Evolutionary conservation across 2,329 filamentous ascomycete species (phyloP).

Genomic region (Macrophomina phaseolina): DNA sequence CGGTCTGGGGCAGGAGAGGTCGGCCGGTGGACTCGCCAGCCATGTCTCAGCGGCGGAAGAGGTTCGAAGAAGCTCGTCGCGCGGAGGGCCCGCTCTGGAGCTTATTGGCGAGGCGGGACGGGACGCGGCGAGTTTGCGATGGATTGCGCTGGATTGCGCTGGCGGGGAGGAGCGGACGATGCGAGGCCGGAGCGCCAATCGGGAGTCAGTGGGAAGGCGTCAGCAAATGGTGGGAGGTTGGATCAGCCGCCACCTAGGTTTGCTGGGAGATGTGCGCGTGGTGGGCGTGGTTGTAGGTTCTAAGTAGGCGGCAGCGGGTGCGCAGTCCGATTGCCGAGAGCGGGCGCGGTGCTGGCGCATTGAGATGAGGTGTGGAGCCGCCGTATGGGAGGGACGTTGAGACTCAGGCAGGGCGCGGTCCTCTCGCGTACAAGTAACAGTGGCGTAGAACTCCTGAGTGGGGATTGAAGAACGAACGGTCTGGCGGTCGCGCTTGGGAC

Average conservation of each 20-base stretch:
- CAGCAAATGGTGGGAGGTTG: conserved; percentile 9
- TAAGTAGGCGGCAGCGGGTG: conserved; percentile 28
- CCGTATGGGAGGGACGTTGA: conserved; percentile 21
- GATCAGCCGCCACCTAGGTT: conserved; percentile 23
- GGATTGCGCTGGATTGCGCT: conserved; percentile 27
- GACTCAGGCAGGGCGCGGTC: conserved; percentile 16
- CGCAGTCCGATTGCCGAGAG: conserved; percentile 27
- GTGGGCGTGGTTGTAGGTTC: conserved; percentile 19
- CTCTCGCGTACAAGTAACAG: conserved; percentile 27
- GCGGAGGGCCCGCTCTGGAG: conserved; percentile 19
- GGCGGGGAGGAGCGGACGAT: conserved; percentile 9
- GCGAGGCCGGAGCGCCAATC: conserved; percentile 27
- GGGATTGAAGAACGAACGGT: conserved; percentile 28
- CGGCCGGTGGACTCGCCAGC: conserved; percentile 67
- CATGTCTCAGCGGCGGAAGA: conserved; percentile 51
- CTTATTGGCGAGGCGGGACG: conserved; percentile 23
- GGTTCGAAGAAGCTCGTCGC: conserved; percentile 26
- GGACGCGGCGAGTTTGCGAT: conserved; percentile 26
- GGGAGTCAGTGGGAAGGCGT: conserved; percentile 10
- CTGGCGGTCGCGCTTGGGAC: conserved; percentile 27
- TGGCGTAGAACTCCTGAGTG: conserved; percentile 27
- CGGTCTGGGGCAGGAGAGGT: conserved; percentile 69
- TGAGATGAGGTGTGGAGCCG: conserved; percentile 29
- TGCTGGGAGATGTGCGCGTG: conserved; percentile 14
- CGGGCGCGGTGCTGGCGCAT: conserved; percentile 27